Percentiles rank a stretch among this genome's conserved stretches.
phyloP scores from a whole-genome alignment of 352 stramenopile species.

The Elongisporangium anandrum region DNA sequence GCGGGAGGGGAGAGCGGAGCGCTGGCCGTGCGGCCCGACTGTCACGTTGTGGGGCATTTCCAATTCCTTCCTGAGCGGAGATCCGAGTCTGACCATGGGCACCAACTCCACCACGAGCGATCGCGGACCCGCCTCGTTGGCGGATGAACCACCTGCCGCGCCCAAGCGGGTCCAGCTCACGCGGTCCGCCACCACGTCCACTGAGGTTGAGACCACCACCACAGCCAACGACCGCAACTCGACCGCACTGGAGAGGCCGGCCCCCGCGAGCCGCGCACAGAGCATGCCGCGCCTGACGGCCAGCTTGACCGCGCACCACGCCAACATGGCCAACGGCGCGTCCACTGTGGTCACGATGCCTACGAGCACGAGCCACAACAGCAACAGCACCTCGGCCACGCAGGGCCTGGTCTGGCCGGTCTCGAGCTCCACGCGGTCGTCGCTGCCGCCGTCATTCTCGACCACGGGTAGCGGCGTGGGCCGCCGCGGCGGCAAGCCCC shows the following conservation, averaged over 20 bases:
- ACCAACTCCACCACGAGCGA: not conserved
- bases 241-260: not conserved
- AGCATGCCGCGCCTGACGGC: not conserved
- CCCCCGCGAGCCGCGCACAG: not conserved
- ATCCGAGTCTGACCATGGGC: not conserved
- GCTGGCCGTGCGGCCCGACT: not conserved
- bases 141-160: not conserved
- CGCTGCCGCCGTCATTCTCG: constrained; percentile 25
- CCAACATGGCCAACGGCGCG: not conserved
- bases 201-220: not conserved
- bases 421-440: constrained; percentile 21
- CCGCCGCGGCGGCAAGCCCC: not conserved
- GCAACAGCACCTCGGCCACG: not conserved
- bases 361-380: not conserved
- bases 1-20: not conserved
- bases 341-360: not conserved
- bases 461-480: constrained; percentile 2
- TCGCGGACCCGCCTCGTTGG: not conserved
- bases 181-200: not conserved
- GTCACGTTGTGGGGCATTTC: not conserved
- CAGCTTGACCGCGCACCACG: not conserved
- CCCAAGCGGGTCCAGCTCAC: not conserved
- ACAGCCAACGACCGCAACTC: not conserved
- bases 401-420: not conserved
- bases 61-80: not conserved